Evolutionary conservation across 129 eudicot species (phyloP), one percentile per base, ranked within the genome.

Genomic region (Mikania micrantha): DNA sequence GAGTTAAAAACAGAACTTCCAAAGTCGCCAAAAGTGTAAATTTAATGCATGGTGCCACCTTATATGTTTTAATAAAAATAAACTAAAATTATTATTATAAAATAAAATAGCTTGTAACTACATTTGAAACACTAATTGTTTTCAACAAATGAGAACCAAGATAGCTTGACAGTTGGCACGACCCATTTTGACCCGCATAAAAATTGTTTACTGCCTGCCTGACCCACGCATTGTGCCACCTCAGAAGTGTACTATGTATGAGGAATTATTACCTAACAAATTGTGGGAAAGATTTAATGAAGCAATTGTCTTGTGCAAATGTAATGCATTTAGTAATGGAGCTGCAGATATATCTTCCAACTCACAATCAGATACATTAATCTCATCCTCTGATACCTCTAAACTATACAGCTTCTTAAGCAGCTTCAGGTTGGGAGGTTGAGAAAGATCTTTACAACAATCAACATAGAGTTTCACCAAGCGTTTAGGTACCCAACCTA

Each of bases 321-420:
- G 71, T 73, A 94, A 79, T 66, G 99, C 96, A 72, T 83, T 79
- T 22, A 94, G 64, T 39, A 94, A 72, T 54, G 99, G 99, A 21
- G 84, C 76, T 70, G 78, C 84, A 34, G 99, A 83, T 74, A 75
- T 70, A 79, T 94, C 99, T 77, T 84, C 93, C 64, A 94, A 74
- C 77, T 79, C 90, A 74, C 99, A 94, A 60, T 74, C 88, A 36
- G 99, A 84, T 28, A 85, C 95, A 32, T 83, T 67, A 63, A 94
- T 80, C 78, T 89, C 97, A 85, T 89, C 99, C 81, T 87, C 99
- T n/a, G 99, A 85, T 54, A 86, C 99, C 95, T 84, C 90, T 77
- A 86, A 77, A 74, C 74, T 81, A 67, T 86, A 93, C 83, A 93
- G 75, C 79, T 80, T 86, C 78, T 73, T 81, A n/a, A 93, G 81